Evolutionary conservation across 164 flowering plant species (phyloP), one percentile per base, ranked within the genome.

Genomic region (Macadamia tetraphylla): DNA sequence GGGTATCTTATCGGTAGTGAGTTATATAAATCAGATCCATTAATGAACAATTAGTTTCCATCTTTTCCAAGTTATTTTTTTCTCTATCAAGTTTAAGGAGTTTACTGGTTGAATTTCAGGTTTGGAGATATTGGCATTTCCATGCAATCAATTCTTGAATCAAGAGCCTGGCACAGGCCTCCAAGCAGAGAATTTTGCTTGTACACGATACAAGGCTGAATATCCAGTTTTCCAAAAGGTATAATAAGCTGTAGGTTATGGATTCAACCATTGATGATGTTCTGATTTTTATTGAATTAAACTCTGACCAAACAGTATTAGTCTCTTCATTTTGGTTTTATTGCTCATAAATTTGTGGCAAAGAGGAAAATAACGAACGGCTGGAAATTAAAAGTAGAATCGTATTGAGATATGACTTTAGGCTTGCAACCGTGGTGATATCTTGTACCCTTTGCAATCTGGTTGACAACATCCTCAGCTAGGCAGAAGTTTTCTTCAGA

Each of bases 141-240:
- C 99, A 0, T 94, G 99, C 82, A 94, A 94, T 62, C 99, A 94
- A 68, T 94, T 94, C 75, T 44, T 87, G 82, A 74, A 79, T 62
- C 95, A 92, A 82, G 97, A 90, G 69, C 99, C 99, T 8, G 84
- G 84, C n/a, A 62, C 91, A 12, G 81, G 86, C 62, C 64, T 87
- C 66, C 85, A 87, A 12, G 88, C 82, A 46, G 66, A 85, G 64
- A 64, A 86, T 46, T 88, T 88, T 75, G 99, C 84, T 17, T 94
- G 99, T 73, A 86, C 91, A 53, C 85, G 88, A 78, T 94, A 70
- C 83, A 84, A 87, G 67, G 94, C 95, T 42, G 97, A 92, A 55
- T 94, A 82, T 77, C 97, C 97, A 3, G 75, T 94, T 60, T 90
- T 92, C 67, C 82, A 83, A 29, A 94, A 92, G 97, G 99, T 94